Percentiles rank a stretch among this genome's conserved stretches.
phyloP scores from a whole-genome alignment of 2,329 filamentous ascomycete species.

The Berkeleyomyces rouxiae region DNA sequence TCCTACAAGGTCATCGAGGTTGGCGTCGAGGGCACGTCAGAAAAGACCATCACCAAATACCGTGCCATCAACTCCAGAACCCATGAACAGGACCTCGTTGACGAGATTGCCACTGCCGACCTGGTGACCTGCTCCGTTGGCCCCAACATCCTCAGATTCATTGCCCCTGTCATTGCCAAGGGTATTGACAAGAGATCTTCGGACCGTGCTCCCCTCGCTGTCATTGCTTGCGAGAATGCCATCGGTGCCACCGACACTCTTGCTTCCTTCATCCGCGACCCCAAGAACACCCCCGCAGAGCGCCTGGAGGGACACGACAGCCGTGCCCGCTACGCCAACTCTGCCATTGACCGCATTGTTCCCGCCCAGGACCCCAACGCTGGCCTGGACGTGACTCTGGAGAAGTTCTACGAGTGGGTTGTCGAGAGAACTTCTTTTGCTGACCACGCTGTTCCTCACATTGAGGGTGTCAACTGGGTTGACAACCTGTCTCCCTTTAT shows the following conservation, averaged over 20 bases:
- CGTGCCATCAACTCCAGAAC: conserved; percentile 90
- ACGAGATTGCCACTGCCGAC: conserved; percentile 76
- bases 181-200: conserved; percentile 63
- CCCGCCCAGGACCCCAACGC: conserved; percentile 68
- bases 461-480: conserved; percentile 86
- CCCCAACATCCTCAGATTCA: conserved; percentile 89
- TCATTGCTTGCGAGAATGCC: conserved; percentile 97
- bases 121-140: conserved; percentile 94
- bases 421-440: conserved; percentile 79
- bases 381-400: conserved; percentile 81
- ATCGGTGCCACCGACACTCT: conserved; percentile 88
- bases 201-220: conserved; percentile 52
- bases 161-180: conserved; percentile 89
- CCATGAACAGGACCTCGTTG: conserved; percentile 61
- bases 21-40: conserved; percentile 62
- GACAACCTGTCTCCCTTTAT: conserved; percentile 86
- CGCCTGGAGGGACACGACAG: conserved; percentile 51
- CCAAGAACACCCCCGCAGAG: conserved; percentile 51
- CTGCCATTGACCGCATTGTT: conserved; percentile 94
- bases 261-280: conserved; percentile 60
- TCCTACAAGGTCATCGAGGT: conserved; percentile 91
- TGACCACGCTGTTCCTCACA: conserved; percentile 49
- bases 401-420: conserved; percentile 99
- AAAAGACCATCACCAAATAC: conserved; percentile 83
- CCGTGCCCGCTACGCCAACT: conserved; percentile 87